phyloP scores from a whole-genome alignment of 306 rosid genomes.

The Luffa acutangula region DNA sequence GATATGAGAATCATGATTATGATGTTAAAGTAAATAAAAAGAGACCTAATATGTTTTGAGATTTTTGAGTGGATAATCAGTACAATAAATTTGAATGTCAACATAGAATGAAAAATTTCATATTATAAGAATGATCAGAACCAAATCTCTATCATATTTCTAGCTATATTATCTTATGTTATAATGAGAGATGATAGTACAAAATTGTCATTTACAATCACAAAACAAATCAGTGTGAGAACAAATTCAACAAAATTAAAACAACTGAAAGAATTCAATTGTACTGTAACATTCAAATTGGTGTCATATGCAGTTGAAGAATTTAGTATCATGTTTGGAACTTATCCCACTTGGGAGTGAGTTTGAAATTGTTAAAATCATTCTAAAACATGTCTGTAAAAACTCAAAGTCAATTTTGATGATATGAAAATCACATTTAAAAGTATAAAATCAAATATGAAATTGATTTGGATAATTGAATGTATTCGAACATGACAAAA shows the following conservation, averaged over 20 bases:
- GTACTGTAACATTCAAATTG: neutral
- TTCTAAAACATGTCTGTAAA: too few relatives aligned
- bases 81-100: neutral
- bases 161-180: neutral
- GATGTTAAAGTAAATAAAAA: neutral
- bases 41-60: neutral
- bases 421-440: too few relatives aligned
- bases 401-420: too few relatives aligned
- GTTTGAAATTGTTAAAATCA: too few relatives aligned
- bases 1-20: neutral
- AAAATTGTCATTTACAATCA: neutral
- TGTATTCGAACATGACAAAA: too few relatives aligned
- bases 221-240: neutral
- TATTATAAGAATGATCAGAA: neutral
- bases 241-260: neutral
- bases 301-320: neutral
- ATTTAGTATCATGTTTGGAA: neutral
- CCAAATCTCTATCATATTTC: too few relatives aligned
- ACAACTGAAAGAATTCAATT: neutral
- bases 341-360: neutral
- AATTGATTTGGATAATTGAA: too few relatives aligned
- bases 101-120: neutral
- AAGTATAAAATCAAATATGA: too few relatives aligned
- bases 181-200: neutral
- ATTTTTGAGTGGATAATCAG: neutral